These are phyloP conservation scores for Calonectria henricotiae DNA, from an alignment of 2,329 filamentous ascomycete genomes.

Conservation along the genomic window DNA sequence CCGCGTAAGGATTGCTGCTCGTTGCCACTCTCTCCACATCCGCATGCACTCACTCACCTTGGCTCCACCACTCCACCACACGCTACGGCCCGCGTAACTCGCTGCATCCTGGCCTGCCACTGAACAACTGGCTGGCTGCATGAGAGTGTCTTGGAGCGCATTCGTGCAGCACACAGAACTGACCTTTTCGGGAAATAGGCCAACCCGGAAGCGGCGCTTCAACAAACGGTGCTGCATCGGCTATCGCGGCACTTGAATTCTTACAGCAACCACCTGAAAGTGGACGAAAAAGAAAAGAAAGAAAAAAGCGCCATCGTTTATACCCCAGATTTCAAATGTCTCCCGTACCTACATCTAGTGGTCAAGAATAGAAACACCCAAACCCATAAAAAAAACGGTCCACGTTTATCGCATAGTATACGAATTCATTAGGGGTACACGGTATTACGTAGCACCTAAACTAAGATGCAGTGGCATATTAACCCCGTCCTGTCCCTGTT, in stretches of 20 bases:
- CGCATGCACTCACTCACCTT: slow-evolving; percentile 22
- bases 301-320: slow-evolving; percentile 6
- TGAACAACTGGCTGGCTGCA: not conserved
- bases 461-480: slow-evolving; percentile 15
- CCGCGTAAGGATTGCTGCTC: not conserved
- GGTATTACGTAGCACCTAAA: not conserved
- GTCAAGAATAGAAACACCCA: slow-evolving; percentile 17
- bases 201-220: slow-evolving; percentile 31
- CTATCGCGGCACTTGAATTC: slow-evolving; percentile 31
- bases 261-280: slow-evolving; percentile 15
- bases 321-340: slow-evolving; percentile 15
- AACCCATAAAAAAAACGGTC: not conserved
- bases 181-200: not conserved
- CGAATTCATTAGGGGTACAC: slow-evolving; percentile 6
- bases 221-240: slow-evolving; percentile 32
- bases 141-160: slow-evolving; percentile 10
- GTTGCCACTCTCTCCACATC: slow-evolving; percentile 22
- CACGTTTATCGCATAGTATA: slow-evolving; percentile 28
- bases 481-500: not conserved
- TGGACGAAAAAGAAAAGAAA: not conserved
- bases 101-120: slow-evolving; percentile 11
- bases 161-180: slow-evolving; percentile 7
- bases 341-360: not conserved
- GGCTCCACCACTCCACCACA: slow-evolving; percentile 17
- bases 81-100: slow-evolving; percentile 30